phyloP scores from a whole-genome alignment of 2,329 filamentous ascomycete genomes.

The Fusarium keratoplasticum region DNA sequence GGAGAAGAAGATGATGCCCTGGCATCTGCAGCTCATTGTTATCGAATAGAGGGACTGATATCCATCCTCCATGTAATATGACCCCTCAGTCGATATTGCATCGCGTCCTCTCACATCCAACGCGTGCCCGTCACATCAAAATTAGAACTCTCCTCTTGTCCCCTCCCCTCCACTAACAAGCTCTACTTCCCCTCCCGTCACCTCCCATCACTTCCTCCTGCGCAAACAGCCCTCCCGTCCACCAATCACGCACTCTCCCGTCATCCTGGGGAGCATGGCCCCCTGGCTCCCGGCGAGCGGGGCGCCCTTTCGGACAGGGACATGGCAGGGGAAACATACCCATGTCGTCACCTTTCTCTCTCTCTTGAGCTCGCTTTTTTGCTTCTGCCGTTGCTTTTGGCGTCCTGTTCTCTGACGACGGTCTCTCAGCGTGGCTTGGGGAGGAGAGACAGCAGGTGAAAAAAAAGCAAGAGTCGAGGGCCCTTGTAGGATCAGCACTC shows the following conservation, averaged over 20 bases:
- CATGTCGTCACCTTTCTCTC: conserved; percentile 33
- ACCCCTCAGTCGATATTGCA: neutral
- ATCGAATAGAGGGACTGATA: neutral
- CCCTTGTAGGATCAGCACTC: neutral
- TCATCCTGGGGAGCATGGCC: conserved; percentile 43
- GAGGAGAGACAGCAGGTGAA: neutral
- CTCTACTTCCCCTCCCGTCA: conserved; percentile 16
- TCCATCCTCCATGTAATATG: neutral
- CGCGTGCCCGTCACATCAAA: neutral
- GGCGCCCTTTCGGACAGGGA: conserved; percentile 32
- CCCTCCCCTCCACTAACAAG: conserved; percentile 16
- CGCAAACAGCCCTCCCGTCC: conserved; percentile 6
- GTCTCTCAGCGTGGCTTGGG: conserved; percentile 27
- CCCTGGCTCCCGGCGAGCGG: conserved; percentile 41
- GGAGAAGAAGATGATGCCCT: conserved; percentile 1
- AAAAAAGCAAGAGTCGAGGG: neutral
- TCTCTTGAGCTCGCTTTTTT: neutral
- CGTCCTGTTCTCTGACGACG: conserved; percentile 6
- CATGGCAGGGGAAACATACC: conserved; percentile 16
- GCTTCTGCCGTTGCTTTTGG: conserved; percentile 27
- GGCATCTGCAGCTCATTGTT: neutral
- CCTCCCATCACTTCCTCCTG: conserved; percentile 24
- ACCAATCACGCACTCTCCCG: conserved; percentile 45
- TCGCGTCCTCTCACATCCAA: neutral
- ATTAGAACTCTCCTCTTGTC: neutral